These are phyloP conservation scores for Cyclostephanos tholiformis DNA, from an alignment of 108 stramenopile species.

Conservation along the genomic window DNA sequence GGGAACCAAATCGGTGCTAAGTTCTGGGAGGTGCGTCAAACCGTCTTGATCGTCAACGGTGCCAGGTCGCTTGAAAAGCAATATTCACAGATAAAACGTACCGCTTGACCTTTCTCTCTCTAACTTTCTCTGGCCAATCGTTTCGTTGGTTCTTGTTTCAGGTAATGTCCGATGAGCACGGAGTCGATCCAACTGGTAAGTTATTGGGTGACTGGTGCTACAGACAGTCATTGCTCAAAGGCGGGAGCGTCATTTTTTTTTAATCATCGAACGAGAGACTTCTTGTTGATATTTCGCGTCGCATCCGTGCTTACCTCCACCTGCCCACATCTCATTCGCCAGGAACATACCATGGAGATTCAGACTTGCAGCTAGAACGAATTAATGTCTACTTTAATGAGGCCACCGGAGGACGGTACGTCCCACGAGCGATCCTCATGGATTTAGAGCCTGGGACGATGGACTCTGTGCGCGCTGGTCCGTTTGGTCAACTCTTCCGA, in stretches of 20 bases:
- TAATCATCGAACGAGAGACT: background rate
- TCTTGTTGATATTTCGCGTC: background rate
- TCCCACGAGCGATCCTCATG: conserved; percentile 87
- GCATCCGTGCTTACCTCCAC: conserved; percentile 4
- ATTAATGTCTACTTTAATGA: conserved; percentile 89
- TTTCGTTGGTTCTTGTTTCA: conserved; percentile 22
- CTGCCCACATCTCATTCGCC: conserved; percentile 27
- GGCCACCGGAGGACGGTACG: conserved; percentile 86
- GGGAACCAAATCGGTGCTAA: conserved; percentile 83
- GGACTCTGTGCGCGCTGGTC: conserved; percentile 85
- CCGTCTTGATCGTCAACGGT: background rate
- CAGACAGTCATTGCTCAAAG: background rate
- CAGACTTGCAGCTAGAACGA: conserved; percentile 67
- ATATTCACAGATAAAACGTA: background rate
- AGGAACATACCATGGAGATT: conserved; percentile 81
- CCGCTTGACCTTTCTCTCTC: background rate
- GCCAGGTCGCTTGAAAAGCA: background rate
- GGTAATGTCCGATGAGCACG: conserved; percentile 93
- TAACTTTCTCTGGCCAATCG: background rate
- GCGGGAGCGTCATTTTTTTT: background rate
- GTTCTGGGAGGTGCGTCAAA: conserved; percentile 65
- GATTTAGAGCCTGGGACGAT: conserved; percentile 94
- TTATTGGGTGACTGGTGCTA: background rate
- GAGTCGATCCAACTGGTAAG: conserved; percentile 67
- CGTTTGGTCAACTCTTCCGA: conserved; percentile 86